Evolutionary conservation across 768 basidiomycete species (phyloP), one percentile per base, ranked within the genome.

Genomic region (Lactarius vividus): DNA sequence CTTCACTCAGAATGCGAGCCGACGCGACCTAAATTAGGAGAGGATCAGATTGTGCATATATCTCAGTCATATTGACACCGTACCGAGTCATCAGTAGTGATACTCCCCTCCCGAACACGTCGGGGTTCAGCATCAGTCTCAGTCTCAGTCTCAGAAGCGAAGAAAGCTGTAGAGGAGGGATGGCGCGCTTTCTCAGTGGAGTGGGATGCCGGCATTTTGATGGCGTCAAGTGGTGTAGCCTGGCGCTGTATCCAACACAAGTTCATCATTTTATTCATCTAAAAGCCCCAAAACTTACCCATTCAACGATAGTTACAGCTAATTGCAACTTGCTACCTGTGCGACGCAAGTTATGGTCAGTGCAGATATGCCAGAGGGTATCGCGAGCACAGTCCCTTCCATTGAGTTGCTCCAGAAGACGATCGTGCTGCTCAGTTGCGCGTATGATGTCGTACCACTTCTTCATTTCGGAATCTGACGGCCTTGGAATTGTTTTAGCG

Each of bases 331-430:
- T 65, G 6, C 59, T 61, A 5, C 67, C 67, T 11, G 61, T 59
- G n/a, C 42, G 31, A 16, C 55, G 49, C 23, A 71, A 33, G 26
- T 57, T 31, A 5, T 64, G 52, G 58, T 70, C 58, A 10, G 20
- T 31, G 39, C 70, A 70, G 7, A 70, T 52, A 31, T 69, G 57
- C 61, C 59, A 71, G 9, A 71, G 62, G 2, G 39, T 61, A 9
- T 59, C 56, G 8, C 33, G 49, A 1, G 28, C 2, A 7, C 40
- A 62, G 20, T 23, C 15, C 39, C 42, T 44, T 20, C 42, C 42
- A 44, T 57, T 64, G 6, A 67, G 63, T 15, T n/a, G 23, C 3
- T 44, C 26, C 1, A 15, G 26, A n/a, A 70, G 59, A 28, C 29
- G 3, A 16, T 33, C 31, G 1, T 42, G 1, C 6, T 59, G 28